A percentile compares a stretch with the other conserved stretches of the same genome.
phyloP scores from a whole-genome alignment of 139 green algal genomes.

The Coelastrella sp. region DNA sequence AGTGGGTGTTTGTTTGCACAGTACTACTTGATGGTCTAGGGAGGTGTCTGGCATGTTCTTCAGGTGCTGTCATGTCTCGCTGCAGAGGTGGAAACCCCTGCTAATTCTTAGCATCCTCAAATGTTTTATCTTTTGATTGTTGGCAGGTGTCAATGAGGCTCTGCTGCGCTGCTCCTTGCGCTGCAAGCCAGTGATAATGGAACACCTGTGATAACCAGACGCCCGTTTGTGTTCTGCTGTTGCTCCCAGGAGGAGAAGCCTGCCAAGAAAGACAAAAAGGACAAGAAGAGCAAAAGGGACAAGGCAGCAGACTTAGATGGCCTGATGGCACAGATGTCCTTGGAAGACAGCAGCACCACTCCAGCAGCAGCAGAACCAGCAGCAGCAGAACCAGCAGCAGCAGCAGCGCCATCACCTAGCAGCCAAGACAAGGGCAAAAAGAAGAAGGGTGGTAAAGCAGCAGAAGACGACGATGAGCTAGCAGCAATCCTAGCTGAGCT shows the following conservation, averaged over 20 bases:
- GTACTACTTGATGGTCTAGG: too few species aligned
- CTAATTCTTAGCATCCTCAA: too few species aligned
- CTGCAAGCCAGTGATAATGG: too few species aligned
- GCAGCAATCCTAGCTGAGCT: slow-evolving; percentile 80
- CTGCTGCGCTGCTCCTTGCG: too few species aligned
- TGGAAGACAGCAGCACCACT: slow-evolving; percentile 3
- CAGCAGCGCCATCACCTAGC: not conserved
- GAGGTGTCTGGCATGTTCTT: too few species aligned
- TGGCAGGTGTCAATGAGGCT: not conserved
- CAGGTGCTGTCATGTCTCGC: too few species aligned
- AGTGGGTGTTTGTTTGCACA: too few species aligned
- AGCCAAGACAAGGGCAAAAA: slow-evolving; percentile 58
- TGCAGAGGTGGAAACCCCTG: too few species aligned
- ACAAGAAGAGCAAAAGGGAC: slow-evolving; percentile 46
- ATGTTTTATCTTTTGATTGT: too few species aligned
- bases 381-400: not conserved
- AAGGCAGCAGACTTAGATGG: slow-evolving; percentile 13
- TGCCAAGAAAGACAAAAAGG: slow-evolving; percentile 56
- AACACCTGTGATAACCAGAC: too few species aligned
- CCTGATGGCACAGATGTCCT: slow-evolving; percentile 8
- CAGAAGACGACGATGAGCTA: slow-evolving; percentile 73
- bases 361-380: slow-evolving; percentile 14
- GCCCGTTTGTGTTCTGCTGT: not conserved
- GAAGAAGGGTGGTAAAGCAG: slow-evolving; percentile 54
- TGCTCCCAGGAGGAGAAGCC: slow-evolving; percentile 23